These are phyloP conservation scores for Meripilus lineatus DNA, from an alignment of 1,284 basidiomycete genomes.

Conservation along the genomic window DNA sequence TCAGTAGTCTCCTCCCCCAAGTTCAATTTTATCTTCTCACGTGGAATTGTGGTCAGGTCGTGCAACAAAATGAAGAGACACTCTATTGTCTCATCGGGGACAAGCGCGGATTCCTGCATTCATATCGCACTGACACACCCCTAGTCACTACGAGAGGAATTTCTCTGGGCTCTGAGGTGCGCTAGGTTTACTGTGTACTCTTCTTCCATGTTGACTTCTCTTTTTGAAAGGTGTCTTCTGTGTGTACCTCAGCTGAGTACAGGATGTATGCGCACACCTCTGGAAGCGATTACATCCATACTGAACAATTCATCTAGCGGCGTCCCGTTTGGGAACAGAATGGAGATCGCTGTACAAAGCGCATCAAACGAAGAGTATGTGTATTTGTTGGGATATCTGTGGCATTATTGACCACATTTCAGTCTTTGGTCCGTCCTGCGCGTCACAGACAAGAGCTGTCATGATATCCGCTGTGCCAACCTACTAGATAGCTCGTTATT, in stretches of 20 bases:
- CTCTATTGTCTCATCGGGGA: conserved; percentile 16
- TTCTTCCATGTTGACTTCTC: too few relatives aligned
- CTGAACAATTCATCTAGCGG: conserved; percentile 30
- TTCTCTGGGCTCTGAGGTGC: conserved; percentile 19
- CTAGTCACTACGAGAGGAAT: conserved; percentile 15
- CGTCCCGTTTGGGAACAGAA: conserved; percentile 45
- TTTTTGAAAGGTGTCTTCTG: too few relatives aligned
- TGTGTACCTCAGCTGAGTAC: too few relatives aligned
- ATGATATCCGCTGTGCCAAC: conserved; percentile 56
- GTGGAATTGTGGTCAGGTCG: neutral
- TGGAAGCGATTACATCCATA: too few relatives aligned
- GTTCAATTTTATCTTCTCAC: neutral
- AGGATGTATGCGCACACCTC: too few relatives aligned
- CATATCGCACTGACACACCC: conserved; percentile 11
- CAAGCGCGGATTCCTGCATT: conserved; percentile 22
- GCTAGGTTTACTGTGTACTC: too few relatives aligned
- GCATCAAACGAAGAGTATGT: too few relatives aligned
- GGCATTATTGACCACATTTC: too few relatives aligned
- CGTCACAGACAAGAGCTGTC: conserved; percentile 13
- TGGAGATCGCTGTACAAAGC: conserved; percentile 44
- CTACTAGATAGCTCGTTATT: conserved; percentile 43
- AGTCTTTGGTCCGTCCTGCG: conserved; percentile 14
- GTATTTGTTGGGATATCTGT: neutral
- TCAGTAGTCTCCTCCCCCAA: neutral
- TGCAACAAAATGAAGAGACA: neutral